Evolutionary conservation across 495 filamentous ascomycete species (phyloP).

Genomic region (Penicillium odoratum): DNA sequence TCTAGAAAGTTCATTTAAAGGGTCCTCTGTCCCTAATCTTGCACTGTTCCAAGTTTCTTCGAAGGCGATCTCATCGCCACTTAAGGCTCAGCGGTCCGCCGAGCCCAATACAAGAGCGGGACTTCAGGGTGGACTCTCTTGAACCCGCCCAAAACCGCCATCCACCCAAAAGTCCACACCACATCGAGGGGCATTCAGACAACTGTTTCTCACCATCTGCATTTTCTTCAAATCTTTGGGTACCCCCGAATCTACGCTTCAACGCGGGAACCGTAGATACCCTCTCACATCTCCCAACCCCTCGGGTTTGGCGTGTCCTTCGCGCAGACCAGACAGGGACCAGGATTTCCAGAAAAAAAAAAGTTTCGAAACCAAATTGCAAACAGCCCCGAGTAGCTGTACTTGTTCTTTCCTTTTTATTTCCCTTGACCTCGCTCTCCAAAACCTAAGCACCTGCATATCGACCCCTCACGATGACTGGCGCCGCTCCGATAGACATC

Average conservation of each 20-base stretch:
- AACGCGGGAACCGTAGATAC: slow-evolving; percentile 31
- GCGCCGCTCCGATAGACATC: slow-evolving; percentile 65
- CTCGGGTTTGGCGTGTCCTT: slow-evolving; percentile 43
- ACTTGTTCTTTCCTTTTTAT: slow-evolving; percentile 24
- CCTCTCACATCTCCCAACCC: slow-evolving; percentile 39
- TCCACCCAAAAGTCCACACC: slow-evolving; percentile 34
- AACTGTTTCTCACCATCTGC: slow-evolving; percentile 24
- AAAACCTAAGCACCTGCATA: slow-evolving; percentile 6
- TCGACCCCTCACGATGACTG: slow-evolving; percentile 46
- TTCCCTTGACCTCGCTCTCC: neutral
- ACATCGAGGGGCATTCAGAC: slow-evolving; percentile 50
- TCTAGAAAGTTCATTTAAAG: slow-evolving; percentile 1
- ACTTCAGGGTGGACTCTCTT: slow-evolving; percentile 40
- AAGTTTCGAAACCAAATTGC: slow-evolving; percentile 3
- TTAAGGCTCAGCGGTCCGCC: slow-evolving; percentile 33
- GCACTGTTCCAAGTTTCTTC: neutral
- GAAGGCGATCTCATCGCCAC: slow-evolving; percentile 11
- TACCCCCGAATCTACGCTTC: slow-evolving; percentile 38
- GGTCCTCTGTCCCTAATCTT: neutral
- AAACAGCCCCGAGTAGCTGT: slow-evolving; percentile 5
- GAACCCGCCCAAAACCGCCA: slow-evolving; percentile 39
- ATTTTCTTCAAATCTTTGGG: slow-evolving; percentile 37
- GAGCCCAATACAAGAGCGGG: slow-evolving; percentile 40
- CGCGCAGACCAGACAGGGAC: slow-evolving; percentile 45
- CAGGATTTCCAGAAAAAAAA: slow-evolving; percentile 19